phyloP scores from a whole-genome alignment of 2,329 filamentous ascomycete species.

The Lachnellula hyalina region DNA sequence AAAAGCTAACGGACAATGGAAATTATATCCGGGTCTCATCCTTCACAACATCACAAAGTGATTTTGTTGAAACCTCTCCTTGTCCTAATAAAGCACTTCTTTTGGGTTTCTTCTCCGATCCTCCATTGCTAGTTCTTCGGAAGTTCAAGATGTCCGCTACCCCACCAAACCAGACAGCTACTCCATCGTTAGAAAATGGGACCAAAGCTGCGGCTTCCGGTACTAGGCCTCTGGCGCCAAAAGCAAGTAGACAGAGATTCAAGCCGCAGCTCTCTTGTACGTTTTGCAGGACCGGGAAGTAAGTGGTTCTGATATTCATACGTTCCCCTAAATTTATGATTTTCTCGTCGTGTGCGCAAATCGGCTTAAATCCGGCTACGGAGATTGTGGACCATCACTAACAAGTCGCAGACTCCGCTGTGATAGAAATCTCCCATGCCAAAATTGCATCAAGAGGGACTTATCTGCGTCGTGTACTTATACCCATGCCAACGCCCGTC shows the following conservation, averaged over 20 bases:
- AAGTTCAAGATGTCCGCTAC: background rate
- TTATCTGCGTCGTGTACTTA: slow-evolving; percentile 42
- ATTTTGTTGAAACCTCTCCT: background rate
- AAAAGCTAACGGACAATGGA: background rate
- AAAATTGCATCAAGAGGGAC: slow-evolving; percentile 47
- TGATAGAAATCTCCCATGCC: slow-evolving; percentile 47
- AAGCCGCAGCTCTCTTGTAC: slow-evolving; percentile 28
- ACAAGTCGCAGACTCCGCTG: slow-evolving; percentile 38
- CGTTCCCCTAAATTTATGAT: background rate
- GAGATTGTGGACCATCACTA: background rate
- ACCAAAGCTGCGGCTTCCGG: background rate
- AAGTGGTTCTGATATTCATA: background rate
- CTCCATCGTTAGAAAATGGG: background rate
- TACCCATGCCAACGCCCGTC: slow-evolving; percentile 40
- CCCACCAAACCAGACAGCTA: background rate
- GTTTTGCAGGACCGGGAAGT: slow-evolving; percentile 26
- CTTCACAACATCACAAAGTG: background rate
- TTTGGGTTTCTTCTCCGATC: background rate
- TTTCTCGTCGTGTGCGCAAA: background rate
- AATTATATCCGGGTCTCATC: background rate
- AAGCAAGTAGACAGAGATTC: slow-evolving; percentile 9
- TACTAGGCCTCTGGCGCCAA: background rate
- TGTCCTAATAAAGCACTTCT: background rate
- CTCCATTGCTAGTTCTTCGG: background rate
- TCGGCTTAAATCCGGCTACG: background rate